These are phyloP conservation scores for Pyrus pyrifolia DNA, from an alignment of 306 rosid species.

Conservation along the genomic window DNA sequence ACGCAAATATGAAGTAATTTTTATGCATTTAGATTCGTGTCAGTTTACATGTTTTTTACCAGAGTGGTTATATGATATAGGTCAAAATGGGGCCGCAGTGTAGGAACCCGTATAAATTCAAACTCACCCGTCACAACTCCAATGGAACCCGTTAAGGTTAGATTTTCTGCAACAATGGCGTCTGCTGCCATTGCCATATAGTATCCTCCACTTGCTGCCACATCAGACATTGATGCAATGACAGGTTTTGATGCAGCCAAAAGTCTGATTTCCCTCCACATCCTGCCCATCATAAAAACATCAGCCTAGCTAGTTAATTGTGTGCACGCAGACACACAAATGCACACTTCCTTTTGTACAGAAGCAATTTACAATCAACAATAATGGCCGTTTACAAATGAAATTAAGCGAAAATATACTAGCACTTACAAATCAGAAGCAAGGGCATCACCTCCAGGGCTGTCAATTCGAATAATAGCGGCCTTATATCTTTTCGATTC, in stretches of 20 bases:
- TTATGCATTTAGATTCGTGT: neutral
- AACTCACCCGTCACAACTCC: constrained; percentile 86
- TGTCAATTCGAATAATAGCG: constrained; percentile 87
- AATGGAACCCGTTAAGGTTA: constrained; percentile 91
- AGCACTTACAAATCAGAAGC: constrained; percentile 96
- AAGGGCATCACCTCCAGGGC: constrained; percentile 99
- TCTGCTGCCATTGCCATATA: constrained; percentile 97
- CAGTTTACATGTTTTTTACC: neutral
- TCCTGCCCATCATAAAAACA: constrained; percentile 45
- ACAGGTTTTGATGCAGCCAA: constrained; percentile 93
- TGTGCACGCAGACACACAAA: neutral
- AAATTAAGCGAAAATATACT: constrained; percentile 20
- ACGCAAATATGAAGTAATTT: too few relatives aligned
- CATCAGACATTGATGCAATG: constrained; percentile 92
- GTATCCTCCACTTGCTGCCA: constrained; percentile 98
- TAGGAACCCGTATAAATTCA: neutral
- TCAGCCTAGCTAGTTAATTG: constrained; percentile 5
- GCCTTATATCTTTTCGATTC: constrained; percentile 84
- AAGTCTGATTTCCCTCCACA: constrained; percentile 98
- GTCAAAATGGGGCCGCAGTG: neutral
- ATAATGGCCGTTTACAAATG: neutral
- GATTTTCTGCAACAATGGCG: constrained; percentile 86
- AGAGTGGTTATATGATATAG: neutral
- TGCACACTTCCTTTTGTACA: neutral
- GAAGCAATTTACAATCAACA: neutral